Conservation (phyloP, 2,329 filamentous ascomycete genomes). For the Ceratocystis harringtonii region DNA sequence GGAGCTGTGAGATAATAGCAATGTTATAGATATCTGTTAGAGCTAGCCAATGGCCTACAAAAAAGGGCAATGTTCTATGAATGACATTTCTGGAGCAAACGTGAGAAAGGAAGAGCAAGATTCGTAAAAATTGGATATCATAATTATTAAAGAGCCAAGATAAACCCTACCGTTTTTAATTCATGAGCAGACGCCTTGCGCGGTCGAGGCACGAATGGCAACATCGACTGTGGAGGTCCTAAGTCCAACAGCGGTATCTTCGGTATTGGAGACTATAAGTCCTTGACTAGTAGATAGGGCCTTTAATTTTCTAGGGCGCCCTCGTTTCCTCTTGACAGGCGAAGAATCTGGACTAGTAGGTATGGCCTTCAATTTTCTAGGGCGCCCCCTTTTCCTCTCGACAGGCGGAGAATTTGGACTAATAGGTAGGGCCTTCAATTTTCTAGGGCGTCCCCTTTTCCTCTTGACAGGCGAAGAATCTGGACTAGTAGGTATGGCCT, state of each 20-base stretch:
- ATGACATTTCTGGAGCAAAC: neutral
- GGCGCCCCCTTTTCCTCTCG: slow-evolving; percentile 13
- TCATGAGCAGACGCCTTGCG: neutral
- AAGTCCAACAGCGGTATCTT: neutral
- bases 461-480: slow-evolving; percentile 17
- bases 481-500: neutral
- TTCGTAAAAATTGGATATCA: neutral
- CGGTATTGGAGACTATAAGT: neutral
- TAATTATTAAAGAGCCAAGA: neutral
- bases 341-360: slow-evolving; percentile 11
- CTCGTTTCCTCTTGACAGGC: slow-evolving; percentile 16
- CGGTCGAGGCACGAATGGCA: neutral
- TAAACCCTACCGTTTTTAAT: neutral
- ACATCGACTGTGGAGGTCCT: neutral
- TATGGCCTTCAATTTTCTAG: slow-evolving; percentile 14
- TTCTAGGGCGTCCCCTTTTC: slow-evolving; percentile 7
- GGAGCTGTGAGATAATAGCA: neutral
- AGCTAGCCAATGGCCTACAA: neutral
- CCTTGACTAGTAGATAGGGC: slow-evolving; percentile 4
- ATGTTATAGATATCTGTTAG: neutral
- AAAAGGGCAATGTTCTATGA: neutral
- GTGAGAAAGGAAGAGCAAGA: neutral
- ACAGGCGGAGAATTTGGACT: slow-evolving; percentile 13
- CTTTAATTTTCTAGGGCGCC: slow-evolving; percentile 15
- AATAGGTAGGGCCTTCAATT: slow-evolving; percentile 13